phyloP scores from a whole-genome alignment of 2,329 filamentous ascomycete species.

The Thielaviopsis ethacetica region DNA sequence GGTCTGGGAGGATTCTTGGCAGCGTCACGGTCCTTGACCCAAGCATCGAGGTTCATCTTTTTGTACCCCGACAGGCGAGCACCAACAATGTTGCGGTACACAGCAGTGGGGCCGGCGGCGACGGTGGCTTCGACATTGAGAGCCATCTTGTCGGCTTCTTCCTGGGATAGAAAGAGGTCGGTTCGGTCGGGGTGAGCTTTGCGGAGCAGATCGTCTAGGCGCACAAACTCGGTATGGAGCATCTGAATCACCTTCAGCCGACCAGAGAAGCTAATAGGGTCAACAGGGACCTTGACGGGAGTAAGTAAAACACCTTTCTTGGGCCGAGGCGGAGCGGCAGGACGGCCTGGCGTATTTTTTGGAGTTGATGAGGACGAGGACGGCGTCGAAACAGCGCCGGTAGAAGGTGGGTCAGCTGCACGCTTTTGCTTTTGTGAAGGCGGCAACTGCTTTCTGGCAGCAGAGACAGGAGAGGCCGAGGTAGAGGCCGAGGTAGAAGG shows the following conservation, averaged over 20 bases:
- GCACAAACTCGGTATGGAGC: conserved; percentile 6
- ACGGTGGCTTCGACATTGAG: conserved; percentile 66
- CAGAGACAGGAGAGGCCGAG: background rate
- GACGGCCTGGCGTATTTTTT: background rate
- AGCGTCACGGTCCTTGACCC: conserved; percentile 25
- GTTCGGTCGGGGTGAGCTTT: conserved; percentile 1
- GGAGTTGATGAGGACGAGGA: background rate
- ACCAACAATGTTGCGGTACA: conserved; percentile 77
- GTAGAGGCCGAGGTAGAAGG: background rate
- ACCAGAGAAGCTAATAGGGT: conserved; percentile 4
- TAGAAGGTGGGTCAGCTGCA: background rate
- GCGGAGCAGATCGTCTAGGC: conserved; percentile 6
- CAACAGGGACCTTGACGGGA: background rate
- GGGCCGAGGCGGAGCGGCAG: background rate
- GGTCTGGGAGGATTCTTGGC: conserved; percentile 3
- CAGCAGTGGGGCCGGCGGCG: conserved; percentile 46
- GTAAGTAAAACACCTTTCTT: conserved; percentile 4
- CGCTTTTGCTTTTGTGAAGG: background rate
- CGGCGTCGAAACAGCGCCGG: background rate
- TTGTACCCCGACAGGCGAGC: conserved; percentile 61
- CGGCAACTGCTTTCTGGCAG: background rate
- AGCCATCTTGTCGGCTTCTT: conserved; percentile 50
- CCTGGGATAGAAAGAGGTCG: conserved; percentile 39
- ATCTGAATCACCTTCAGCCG: conserved; percentile 10
- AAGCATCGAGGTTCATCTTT: conserved; percentile 56